Evolutionary conservation across 208 protist genomes (phyloP).

Genomic region (Crithidia brevicula): DNA sequence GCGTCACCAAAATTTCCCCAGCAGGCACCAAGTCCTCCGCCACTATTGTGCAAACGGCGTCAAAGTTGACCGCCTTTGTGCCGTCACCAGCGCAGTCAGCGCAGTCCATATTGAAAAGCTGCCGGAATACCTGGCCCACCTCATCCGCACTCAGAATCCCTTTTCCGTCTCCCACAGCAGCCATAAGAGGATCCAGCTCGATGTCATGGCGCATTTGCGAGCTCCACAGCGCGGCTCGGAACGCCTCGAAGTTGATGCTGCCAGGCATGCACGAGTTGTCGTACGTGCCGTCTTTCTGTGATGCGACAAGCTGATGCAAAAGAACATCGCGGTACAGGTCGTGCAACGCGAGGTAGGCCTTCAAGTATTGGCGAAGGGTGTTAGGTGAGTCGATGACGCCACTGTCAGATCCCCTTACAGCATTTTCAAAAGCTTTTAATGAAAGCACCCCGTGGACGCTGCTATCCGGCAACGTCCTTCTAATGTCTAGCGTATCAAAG

Average conservation of each 20-base stretch:
- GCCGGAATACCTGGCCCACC: conserved; percentile 2
- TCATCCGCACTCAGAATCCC: conserved; percentile 18
- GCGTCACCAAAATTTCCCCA: conserved; percentile 1
- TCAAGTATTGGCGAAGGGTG: conserved; percentile 33
- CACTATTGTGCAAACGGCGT: conserved; percentile 24
- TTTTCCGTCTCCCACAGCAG: conserved; percentile 7
- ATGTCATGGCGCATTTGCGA: conserved; percentile 19
- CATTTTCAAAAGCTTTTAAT: conserved; percentile 31
- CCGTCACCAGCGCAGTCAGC: conserved; percentile 2
- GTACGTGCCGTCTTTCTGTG: not conserved
- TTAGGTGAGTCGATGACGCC: conserved; percentile 14
- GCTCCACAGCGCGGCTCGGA: conserved; percentile 12
- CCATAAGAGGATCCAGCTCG: conserved; percentile 21
- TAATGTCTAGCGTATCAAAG: conserved; percentile 37
- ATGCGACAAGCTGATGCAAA: conserved; percentile 12
- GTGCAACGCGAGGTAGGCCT: conserved; percentile 33
- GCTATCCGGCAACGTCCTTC: conserved; percentile 32
- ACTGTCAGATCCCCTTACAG: conserved; percentile 13
- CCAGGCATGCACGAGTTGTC: conserved; percentile 16
- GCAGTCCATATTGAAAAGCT: conserved; percentile 9
- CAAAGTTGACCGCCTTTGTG: conserved; percentile 8
- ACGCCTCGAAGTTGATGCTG: conserved; percentile 17
- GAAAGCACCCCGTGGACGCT: conserved; percentile 40
- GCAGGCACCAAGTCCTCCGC: conserved; percentile 13
- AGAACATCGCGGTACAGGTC: conserved; percentile 43